Base-by-base conservation (phyloP, 2,329 filamentous ascomycete species). In the Kalaharituber pfeilii region DNA sequence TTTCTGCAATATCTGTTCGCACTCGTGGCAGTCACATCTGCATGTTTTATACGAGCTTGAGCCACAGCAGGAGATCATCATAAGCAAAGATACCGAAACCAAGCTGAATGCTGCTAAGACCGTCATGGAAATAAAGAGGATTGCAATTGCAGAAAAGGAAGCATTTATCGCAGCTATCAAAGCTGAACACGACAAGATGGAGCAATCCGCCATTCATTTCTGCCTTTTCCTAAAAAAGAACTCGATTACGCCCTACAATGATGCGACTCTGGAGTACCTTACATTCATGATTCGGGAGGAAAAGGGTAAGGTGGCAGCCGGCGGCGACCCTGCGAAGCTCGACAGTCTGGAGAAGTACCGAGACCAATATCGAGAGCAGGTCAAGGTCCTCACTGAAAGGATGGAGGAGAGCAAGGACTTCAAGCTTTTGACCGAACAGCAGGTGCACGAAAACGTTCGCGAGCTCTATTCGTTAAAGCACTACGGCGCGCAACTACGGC, bases 191-290 rank as follows among this genome's bases (percentile, higher is more conserved):
- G 49, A 56, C 7, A 42, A 63, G 24, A 64, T 71, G 15, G 66
- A 66, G 50, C 52, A 67, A 15, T 67, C 69, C 0, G 65, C 68
- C 1, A 65, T 64, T 1, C 60, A 66, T 13, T 71, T 72, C 45
- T 64, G 67, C 15, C 49, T 69, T 20, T 72, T 68, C 53, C 54
- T 72, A n/a, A 67, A 66, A 56, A 62, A 65, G 25, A 59, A 70
- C 52, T 66, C 66, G 18, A 69, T 72, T 51, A 63, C 65, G 1
- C 60, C 66, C 1, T 69, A 69, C 63, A 72, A 72, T 49, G 69
- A 72, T 55, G 67, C 67, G 0, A 69, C 66, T 11, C 51, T 69
- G 3, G 67, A 63, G 11, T 71, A 72, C 55, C 60, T 71, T 2
- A 66, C 70, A 29, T 59, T 64, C 53, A 58, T 69, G 0, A 71